Percentiles rank a stretch among this genome's conserved stretches.
These are phyloP conservation scores for Fraxinus sp. DNA, from an alignment of 305 asterid genomes.

Conservation along the genomic window DNA sequence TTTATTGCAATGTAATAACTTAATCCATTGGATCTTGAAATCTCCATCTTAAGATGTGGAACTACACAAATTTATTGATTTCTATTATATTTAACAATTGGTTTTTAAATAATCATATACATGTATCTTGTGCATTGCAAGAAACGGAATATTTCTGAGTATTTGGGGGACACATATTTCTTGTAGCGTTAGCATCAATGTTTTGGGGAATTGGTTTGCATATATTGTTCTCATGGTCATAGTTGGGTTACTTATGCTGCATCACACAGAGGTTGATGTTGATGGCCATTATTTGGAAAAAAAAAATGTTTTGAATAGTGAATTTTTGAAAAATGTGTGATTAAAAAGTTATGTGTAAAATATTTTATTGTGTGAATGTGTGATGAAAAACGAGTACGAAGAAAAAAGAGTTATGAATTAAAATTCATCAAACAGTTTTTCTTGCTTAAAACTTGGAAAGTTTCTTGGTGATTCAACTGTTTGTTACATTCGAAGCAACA, in stretches of 20 bases:
- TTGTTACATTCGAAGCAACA: neutral
- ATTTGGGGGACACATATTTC: neutral
- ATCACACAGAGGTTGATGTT: neutral
- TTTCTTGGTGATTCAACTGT: neutral
- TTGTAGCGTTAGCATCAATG: neutral
- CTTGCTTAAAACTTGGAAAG: neutral
- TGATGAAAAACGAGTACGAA: too few species aligned
- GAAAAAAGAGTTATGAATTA: neutral
- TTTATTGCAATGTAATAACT: conserved; percentile 19
- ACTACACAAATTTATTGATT: neutral
- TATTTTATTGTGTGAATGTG: too few species aligned
- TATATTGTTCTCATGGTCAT: neutral
- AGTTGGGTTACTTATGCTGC: neutral
- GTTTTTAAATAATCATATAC: neutral
- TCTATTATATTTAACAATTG: neutral
- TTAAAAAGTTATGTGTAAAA: too few species aligned
- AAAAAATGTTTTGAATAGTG: neutral
- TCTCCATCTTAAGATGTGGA: conserved; percentile 25
- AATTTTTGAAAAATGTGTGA: neutral
- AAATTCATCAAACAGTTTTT: neutral
- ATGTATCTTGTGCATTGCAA: neutral
- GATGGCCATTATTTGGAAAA: neutral
- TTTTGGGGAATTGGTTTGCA: neutral
- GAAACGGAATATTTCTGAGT: neutral
- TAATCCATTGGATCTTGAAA: conserved; percentile 25